Evolutionary conservation across 2,329 filamentous ascomycete genomes (phyloP).

Genomic region (Botryotinia calthae): DNA sequence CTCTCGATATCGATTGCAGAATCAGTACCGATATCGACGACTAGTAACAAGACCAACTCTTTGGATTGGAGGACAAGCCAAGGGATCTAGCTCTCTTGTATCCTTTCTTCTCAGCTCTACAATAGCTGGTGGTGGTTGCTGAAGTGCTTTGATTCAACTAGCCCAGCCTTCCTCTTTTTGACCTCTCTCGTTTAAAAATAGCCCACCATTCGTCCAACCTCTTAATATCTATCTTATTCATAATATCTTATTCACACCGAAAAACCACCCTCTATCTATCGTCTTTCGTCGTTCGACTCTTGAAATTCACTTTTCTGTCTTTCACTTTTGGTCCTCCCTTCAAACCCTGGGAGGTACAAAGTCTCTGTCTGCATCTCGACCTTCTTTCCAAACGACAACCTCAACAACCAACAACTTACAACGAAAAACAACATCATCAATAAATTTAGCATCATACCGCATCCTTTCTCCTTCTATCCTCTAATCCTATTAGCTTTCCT

Average conservation of each 20-base stretch:
- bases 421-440: neutral
- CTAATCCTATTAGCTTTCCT: neutral
- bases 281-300: conserved; percentile 9
- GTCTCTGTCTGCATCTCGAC: neutral
- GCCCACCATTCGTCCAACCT: conserved; percentile 15
- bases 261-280: neutral
- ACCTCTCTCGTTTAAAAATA: conserved; percentile 15
- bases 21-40: neutral
- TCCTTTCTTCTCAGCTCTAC: neutral
- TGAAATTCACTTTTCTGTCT: conserved; percentile 4
- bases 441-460: conserved; percentile 20
- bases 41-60: neutral
- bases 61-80: neutral
- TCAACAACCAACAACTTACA: neutral
- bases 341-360: neutral
- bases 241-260: conserved; percentile 13
- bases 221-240: conserved; percentile 15
- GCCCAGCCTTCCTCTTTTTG: conserved; percentile 17
- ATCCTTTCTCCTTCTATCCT: neutral
- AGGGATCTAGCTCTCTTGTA: neutral
- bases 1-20: neutral
- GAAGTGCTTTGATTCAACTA: conserved; percentile 4
- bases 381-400: neutral
- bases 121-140: neutral
- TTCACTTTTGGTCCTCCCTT: neutral